Conservation (phyloP, 202 grass and related monocot species). For the Carex arenaria region DNA sequence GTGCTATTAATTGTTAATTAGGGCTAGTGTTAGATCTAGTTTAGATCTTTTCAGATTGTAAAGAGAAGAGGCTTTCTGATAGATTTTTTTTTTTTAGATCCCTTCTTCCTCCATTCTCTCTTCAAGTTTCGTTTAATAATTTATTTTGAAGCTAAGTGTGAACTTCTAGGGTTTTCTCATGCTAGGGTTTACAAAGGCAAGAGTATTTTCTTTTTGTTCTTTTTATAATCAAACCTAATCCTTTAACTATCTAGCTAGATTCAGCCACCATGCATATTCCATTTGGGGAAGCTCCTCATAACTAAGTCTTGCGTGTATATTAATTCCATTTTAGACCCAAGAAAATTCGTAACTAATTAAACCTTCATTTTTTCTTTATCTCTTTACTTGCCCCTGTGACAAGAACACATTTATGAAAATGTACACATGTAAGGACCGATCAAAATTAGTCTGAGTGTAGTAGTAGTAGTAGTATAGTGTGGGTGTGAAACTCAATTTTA, state of each 20-base stretch:
- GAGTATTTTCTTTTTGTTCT: background rate
- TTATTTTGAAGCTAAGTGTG: constrained; percentile 30
- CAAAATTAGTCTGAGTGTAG: background rate
- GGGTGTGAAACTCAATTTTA: background rate
- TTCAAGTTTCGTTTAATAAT: constrained; percentile 18
- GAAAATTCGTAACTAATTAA: background rate
- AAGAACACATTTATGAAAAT: background rate
- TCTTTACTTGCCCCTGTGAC: background rate
- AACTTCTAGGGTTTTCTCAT: constrained; percentile 72
- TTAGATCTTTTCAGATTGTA: background rate
- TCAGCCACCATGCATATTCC: background rate
- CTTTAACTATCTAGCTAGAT: constrained; percentile 6
- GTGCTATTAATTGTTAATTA: background rate
- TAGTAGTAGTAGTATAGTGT: background rate
- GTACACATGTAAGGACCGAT: background rate
- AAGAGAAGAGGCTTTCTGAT: background rate
- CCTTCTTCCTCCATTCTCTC: constrained; percentile 9
- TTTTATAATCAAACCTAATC: background rate
- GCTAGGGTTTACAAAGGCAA: constrained; percentile 18
- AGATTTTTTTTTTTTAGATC: constrained; percentile 10
- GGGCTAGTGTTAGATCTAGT: constrained; percentile 15
- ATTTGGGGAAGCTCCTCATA: constrained; percentile 1
- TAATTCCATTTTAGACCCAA: background rate
- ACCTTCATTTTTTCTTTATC: background rate
- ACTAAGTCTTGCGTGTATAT: background rate